Evolutionary conservation across 2,329 filamentous ascomycete species (phyloP).

Genomic region (Monosporascus cannonballus): DNA sequence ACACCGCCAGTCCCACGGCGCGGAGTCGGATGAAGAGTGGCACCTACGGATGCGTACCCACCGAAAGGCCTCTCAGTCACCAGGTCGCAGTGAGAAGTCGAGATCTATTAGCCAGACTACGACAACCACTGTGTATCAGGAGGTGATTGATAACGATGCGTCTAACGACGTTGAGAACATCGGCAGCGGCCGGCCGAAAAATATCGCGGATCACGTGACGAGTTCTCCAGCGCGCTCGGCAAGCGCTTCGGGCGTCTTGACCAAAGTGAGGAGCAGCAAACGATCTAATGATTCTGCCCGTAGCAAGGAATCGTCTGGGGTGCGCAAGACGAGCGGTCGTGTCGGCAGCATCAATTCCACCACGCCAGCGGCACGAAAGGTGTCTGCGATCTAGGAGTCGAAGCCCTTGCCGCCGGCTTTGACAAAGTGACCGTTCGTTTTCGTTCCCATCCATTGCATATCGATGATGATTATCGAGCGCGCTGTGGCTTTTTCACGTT

Average conservation of each 20-base stretch:
- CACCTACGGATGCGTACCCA: slow-evolving; percentile 68
- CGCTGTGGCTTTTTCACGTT: slow-evolving; percentile 33
- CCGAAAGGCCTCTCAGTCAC: slow-evolving; percentile 60
- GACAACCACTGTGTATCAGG: slow-evolving; percentile 64
- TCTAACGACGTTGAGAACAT: slow-evolving; percentile 69
- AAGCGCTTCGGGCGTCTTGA: slow-evolving; percentile 50
- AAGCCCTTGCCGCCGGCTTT: slow-evolving; percentile 9
- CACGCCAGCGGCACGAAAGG: slow-evolving; percentile 44
- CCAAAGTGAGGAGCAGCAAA: slow-evolving; percentile 60
- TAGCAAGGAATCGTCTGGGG: slow-evolving; percentile 44
- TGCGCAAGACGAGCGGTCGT: slow-evolving; percentile 62
- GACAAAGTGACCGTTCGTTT: slow-evolving; percentile 14
- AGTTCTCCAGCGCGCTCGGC: slow-evolving; percentile 39
- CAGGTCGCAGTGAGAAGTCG: slow-evolving; percentile 52
- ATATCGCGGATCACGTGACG: slow-evolving; percentile 44
- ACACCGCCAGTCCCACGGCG: slow-evolving; percentile 54
- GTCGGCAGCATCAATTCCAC: slow-evolving; percentile 50
- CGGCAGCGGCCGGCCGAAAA: slow-evolving; percentile 53
- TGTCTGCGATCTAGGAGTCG: slow-evolving; percentile 38
- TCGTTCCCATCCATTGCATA: slow-evolving; percentile 13
- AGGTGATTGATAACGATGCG: slow-evolving; percentile 59
- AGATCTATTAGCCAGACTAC: slow-evolving; percentile 71
- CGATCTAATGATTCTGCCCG: slow-evolving; percentile 45
- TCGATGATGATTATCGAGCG: slow-evolving; percentile 16
- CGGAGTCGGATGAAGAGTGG: slow-evolving; percentile 77